These are phyloP conservation scores for Candida koratica DNA, from an alignment of 805 yeast species.

Conservation along the genomic window DNA sequence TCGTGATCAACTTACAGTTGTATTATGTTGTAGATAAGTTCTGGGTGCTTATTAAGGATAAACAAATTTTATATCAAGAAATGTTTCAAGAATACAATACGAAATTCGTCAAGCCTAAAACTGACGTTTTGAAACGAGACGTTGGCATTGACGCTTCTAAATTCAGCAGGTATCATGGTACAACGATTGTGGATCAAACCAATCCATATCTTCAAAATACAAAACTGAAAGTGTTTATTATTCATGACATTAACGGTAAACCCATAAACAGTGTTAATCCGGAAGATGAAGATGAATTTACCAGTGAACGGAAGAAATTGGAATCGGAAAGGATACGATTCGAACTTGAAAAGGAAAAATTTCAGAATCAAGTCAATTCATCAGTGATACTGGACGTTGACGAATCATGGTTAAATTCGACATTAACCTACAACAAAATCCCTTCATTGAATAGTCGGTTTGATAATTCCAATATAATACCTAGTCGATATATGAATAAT, in stretches of 20 bases:
- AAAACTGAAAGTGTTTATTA: constrained; percentile 43
- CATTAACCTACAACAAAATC: constrained; percentile 12
- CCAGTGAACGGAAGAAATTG: constrained; percentile 13
- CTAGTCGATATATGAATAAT: constrained; percentile 2
- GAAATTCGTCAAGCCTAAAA: constrained; percentile 59
- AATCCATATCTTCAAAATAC: constrained; percentile 25
- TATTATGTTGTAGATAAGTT: constrained; percentile 45
- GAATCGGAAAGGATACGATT: constrained; percentile 14
- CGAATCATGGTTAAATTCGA: constrained; percentile 14
- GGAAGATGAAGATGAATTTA: constrained; percentile 10
- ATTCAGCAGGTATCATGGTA: constrained; percentile 25
- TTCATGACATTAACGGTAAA: constrained; percentile 47
- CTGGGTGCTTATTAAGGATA: constrained; percentile 50
- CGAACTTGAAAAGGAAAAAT: constrained; percentile 15
- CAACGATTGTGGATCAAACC: constrained; percentile 18
- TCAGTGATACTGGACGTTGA: constrained; percentile 11
- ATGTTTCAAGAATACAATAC: constrained; percentile 58
- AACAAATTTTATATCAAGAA: constrained; percentile 56
- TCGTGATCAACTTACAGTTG: constrained; percentile 25
- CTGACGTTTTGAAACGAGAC: constrained; percentile 51
- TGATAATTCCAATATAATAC: constrained; percentile 3
- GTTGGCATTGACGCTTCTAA: constrained; percentile 57
- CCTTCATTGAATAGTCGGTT: constrained; percentile 1
- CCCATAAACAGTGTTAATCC: constrained; percentile 16
- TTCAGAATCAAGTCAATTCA: constrained; percentile 12